Evolutionary conservation across 306 rosid genomes (phyloP).

Genomic region (Vigna radiata): DNA sequence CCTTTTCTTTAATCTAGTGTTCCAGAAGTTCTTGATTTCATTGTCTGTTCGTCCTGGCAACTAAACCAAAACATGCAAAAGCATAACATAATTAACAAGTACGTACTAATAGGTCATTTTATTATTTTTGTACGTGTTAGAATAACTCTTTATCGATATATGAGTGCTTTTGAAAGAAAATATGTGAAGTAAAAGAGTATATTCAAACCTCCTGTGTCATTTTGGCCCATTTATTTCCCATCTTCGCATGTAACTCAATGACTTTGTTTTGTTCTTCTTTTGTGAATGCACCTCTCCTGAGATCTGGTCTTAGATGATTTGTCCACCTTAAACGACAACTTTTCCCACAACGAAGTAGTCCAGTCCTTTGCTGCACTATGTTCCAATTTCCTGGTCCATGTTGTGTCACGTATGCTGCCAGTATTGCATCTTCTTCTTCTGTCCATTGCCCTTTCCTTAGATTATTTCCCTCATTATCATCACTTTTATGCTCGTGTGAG

Average conservation of each 20-base stretch:
- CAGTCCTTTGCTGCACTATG: constrained; percentile 63
- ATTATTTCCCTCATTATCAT: neutral
- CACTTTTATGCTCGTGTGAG: too few relatives aligned
- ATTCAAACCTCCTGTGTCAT: constrained; percentile 57
- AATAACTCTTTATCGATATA: too few relatives aligned
- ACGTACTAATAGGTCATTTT: too few relatives aligned
- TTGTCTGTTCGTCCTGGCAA: constrained; percentile 85
- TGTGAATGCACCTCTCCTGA: constrained; percentile 67
- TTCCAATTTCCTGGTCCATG: constrained; percentile 88
- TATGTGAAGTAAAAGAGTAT: neutral
- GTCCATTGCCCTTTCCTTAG: constrained; percentile 89
- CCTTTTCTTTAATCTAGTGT: constrained; percentile 65
- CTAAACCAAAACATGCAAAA: constrained; percentile 53
- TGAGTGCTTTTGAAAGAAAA: too few relatives aligned
- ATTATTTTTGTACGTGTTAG: too few relatives aligned
- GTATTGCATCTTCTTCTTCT: constrained; percentile 65
- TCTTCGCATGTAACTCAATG: constrained; percentile 57
- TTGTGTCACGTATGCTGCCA: constrained; percentile 60
- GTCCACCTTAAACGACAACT: constrained; percentile 88
- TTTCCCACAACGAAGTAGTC: constrained; percentile 77
- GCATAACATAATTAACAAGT: too few relatives aligned
- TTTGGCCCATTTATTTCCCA: constrained; percentile 83
- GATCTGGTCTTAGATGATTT: constrained; percentile 71
- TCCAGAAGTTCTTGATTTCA: constrained; percentile 86
- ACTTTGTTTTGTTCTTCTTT: constrained; percentile 55